A percentile compares a stretch with the other conserved stretches of the same genome.
phyloP scores from a whole-genome alignment of 2,329 filamentous ascomycete genomes.

The Aureobasidium sp. region DNA sequence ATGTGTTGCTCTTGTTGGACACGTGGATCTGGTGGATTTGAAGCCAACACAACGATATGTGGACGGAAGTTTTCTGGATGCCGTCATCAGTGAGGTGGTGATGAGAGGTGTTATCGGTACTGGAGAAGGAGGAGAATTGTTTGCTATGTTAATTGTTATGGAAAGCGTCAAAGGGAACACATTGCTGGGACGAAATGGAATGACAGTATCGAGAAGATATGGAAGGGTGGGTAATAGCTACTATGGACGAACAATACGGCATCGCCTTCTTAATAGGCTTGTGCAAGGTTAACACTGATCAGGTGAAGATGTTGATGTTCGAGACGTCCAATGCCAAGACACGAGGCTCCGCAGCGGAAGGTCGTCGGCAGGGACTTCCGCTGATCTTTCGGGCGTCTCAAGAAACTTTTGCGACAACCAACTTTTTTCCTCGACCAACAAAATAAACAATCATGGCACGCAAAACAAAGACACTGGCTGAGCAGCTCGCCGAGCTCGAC shows the following conservation, averaged over 20 bases:
- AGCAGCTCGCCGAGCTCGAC: slow-evolving; percentile 23
- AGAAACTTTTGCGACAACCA: slow-evolving; percentile 14
- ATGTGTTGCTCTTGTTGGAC: slow-evolving; percentile 1
- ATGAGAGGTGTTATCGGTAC: neutral
- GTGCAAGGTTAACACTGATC: neutral
- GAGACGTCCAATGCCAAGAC: neutral
- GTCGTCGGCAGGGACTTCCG: slow-evolving; percentile 8
- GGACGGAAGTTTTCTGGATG: too few species aligned
- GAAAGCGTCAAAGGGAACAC: neutral
- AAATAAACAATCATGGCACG: slow-evolving; percentile 13
- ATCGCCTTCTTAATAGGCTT: neutral
- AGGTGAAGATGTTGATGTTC: neutral
- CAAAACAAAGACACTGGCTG: slow-evolving; percentile 14
- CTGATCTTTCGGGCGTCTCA: neutral
- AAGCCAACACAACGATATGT: neutral
- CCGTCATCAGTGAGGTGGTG: neutral
- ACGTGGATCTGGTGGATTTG: neutral
- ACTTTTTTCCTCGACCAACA: slow-evolving; percentile 1
- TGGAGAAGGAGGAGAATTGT: neutral
- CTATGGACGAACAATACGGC: neutral
- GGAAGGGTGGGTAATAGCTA: neutral
- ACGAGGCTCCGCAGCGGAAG: neutral
- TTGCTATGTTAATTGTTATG: neutral
- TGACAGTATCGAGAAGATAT: neutral
- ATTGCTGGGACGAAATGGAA: neutral